Conservation (phyloP, 2,329 filamentous ascomycete species). For the Fusarium globosum region DNA sequence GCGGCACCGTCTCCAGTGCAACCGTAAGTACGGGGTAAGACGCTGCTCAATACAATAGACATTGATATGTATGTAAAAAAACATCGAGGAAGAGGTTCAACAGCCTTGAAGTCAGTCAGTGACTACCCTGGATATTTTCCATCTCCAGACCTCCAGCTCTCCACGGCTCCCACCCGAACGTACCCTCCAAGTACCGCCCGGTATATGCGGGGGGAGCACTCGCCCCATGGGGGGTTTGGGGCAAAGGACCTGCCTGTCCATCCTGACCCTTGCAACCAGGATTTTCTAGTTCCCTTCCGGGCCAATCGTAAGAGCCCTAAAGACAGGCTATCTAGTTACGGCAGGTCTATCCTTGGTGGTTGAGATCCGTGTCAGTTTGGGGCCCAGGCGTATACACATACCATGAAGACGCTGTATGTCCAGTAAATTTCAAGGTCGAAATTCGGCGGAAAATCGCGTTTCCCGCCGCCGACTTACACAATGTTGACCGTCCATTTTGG, state of each 20-base stretch:
- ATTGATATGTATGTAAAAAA: neutral
- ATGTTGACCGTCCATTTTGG: neutral
- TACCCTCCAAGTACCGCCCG: conserved; percentile 24
- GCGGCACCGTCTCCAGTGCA: neutral
- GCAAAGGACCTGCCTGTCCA: conserved; percentile 14
- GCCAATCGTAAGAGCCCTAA: conserved; percentile 26
- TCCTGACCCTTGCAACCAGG: conserved; percentile 12
- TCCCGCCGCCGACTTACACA: neutral
- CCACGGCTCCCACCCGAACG: neutral
- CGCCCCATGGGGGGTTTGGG: conserved; percentile 38
- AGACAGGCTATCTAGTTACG: conserved; percentile 34
- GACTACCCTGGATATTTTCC: neutral
- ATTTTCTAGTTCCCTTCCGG: conserved; percentile 22
- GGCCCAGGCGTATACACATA: neutral
- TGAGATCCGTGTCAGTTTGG: neutral
- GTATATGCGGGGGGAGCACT: conserved; percentile 27
- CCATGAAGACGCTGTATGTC: neutral
- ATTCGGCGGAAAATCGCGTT: conserved; percentile 1
- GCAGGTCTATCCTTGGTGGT: conserved; percentile 28
- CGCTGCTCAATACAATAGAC: neutral
- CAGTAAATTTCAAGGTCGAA: neutral
- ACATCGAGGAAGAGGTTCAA: neutral
- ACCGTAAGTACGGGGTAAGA: neutral
- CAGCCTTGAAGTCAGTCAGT: neutral
- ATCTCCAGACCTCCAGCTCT: conserved; percentile 1